Conservation (phyloP, 768 basidiomycete genomes). For the Favolaschia claudopus region DNA sequence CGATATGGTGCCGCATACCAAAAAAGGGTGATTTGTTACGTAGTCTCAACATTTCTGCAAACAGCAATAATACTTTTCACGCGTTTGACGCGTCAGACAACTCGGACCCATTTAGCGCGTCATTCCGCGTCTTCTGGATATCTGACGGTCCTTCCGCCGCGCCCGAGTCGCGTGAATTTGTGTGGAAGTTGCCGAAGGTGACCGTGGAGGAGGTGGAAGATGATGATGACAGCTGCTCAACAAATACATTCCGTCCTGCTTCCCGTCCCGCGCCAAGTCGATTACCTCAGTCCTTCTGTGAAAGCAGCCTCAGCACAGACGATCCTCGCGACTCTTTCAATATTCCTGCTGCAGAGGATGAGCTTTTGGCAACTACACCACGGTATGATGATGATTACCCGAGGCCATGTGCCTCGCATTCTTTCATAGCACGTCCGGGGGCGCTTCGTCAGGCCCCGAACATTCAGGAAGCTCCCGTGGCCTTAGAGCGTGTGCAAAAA, state of each 20-base stretch:
- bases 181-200: slow-evolving; percentile 4
- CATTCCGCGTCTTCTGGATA: slow-evolving; percentile 2
- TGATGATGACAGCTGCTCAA: neutral
- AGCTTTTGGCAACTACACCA: slow-evolving; percentile 8
- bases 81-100: neutral
- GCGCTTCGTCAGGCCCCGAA: slow-evolving; percentile 8
- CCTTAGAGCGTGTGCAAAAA: neutral
- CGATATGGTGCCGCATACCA: too few relatives aligned
- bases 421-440: neutral
- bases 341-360: slow-evolving; percentile 5
- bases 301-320: neutral
- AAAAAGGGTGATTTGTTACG: too few relatives aligned
- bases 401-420: neutral
- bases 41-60: too few relatives aligned
- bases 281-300: neutral
- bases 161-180: slow-evolving; percentile 1
- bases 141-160: neutral
- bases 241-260: neutral
- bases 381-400: neutral
- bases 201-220: neutral
- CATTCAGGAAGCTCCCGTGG: slow-evolving; percentile 1
- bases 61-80: too few relatives aligned
- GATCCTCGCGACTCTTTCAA: slow-evolving; percentile 1
- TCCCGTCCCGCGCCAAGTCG: neutral
- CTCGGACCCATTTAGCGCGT: neutral